Evolutionary conservation across 2,329 filamentous ascomycete genomes (phyloP).

Genomic region (Trichoderma citrinoviride): DNA sequence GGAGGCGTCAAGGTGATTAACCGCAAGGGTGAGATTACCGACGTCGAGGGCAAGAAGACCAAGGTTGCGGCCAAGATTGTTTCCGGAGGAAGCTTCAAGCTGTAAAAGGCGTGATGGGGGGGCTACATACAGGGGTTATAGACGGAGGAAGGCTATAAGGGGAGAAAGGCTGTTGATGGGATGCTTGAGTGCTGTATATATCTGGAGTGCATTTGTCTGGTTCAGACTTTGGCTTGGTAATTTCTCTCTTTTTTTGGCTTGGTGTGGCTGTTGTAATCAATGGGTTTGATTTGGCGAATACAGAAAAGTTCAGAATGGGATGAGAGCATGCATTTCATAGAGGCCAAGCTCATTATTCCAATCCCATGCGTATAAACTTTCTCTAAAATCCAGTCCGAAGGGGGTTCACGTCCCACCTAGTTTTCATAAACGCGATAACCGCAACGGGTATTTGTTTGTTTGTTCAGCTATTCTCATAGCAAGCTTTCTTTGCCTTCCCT

Average conservation of each 20-base stretch:
- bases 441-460: neutral
- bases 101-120: conserved; percentile 40
- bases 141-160: neutral
- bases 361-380: neutral
- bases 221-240: too few species aligned
- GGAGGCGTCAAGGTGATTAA: conserved; percentile 91
- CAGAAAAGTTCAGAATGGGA: neutral
- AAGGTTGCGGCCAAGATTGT: conserved; percentile 46
- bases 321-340: neutral
- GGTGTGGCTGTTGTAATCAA: too few species aligned
- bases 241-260: neutral
- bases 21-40: conserved; percentile 79
- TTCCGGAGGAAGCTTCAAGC: conserved; percentile 60
- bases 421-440: neutral
- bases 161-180: neutral
- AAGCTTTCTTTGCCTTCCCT: neutral
- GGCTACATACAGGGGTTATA: neutral
- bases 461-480: neutral
- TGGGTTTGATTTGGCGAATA: neutral
- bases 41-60: conserved; percentile 78
- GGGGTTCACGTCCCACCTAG: too few species aligned
- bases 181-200: neutral
- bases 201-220: neutral
- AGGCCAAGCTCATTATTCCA: neutral
- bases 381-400: too few species aligned